Conservation (phyloP, 1,284 basidiomycete genomes). For the Rhodofomes roseus region DNA sequence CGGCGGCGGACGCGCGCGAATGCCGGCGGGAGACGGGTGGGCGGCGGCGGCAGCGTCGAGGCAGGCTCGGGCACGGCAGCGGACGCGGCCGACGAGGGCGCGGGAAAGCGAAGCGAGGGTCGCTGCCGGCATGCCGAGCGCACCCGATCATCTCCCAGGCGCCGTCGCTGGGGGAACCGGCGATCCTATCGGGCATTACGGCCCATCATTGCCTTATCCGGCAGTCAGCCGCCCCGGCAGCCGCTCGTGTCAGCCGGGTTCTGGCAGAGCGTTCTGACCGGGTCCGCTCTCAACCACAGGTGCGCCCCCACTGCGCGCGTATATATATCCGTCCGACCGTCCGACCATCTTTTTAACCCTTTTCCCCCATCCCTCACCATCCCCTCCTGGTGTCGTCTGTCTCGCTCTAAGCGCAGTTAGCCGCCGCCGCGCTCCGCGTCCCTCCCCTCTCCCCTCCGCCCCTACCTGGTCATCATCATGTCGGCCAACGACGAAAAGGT, state of each 20-base stretch:
- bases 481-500: slow-evolving; percentile 31
- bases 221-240: neutral
- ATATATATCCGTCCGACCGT: neutral
- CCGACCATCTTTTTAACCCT: neutral
- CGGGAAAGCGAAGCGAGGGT: neutral
- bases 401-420: slow-evolving; percentile 1
- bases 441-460: slow-evolving; percentile 10
- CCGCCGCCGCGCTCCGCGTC: slow-evolving; percentile 2
- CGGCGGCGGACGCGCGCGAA: neutral
- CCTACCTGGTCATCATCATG: slow-evolving; percentile 19
- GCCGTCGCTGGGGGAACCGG: neutral
- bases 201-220: neutral
- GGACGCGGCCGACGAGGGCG: neutral
- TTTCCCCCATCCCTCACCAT: neutral
- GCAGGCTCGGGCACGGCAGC: neutral
- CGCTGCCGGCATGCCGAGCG: neutral
- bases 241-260: neutral
- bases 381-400: slow-evolving; percentile 1
- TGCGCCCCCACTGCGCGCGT: neutral
- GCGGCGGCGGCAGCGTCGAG: neutral
- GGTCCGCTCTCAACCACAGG: neutral
- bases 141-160: neutral
- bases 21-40: neutral
- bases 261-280: slow-evolving; percentile 1
- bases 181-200: neutral